Conservation (phyloP, 2,329 filamentous ascomycete genomes). For the Hirsutella minnesotensis region DNA sequence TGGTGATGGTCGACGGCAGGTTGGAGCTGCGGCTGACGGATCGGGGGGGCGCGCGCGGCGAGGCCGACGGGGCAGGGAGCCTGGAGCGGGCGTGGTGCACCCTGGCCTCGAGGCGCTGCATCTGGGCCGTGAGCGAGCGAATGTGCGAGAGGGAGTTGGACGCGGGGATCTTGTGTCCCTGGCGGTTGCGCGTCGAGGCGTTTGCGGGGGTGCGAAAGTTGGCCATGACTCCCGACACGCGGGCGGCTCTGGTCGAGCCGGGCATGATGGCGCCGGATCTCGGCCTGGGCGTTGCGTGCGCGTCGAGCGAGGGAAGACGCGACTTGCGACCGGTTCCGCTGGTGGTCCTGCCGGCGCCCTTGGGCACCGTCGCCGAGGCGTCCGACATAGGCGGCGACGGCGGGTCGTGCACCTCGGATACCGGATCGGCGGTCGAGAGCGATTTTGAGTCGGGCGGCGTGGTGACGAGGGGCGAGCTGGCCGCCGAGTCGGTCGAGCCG, state of each 20-base stretch:
- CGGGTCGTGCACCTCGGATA: slow-evolving; percentile 64
- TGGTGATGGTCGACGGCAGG: slow-evolving; percentile 43
- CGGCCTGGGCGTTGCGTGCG: slow-evolving; percentile 44
- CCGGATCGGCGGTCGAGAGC: slow-evolving; percentile 41
- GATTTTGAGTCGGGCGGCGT: slow-evolving; percentile 70
- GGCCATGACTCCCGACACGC: slow-evolving; percentile 35
- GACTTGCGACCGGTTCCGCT: slow-evolving; percentile 27
- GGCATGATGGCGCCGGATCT: slow-evolving; percentile 29
- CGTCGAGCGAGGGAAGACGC: slow-evolving; percentile 43
- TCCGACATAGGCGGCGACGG: slow-evolving; percentile 93
- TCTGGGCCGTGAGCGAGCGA: slow-evolving; percentile 85
- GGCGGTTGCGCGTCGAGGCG: slow-evolving; percentile 43
- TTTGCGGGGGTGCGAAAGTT: slow-evolving; percentile 32
- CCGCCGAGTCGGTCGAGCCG: slow-evolving; percentile 68
- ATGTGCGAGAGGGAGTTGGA: slow-evolving; percentile 81
- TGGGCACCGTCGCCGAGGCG: slow-evolving; percentile 51
- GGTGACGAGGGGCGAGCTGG: slow-evolving; percentile 79
- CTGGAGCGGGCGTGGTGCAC: slow-evolving; percentile 88
- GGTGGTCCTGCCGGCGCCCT: slow-evolving; percentile 20
- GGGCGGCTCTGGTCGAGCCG: slow-evolving; percentile 13
- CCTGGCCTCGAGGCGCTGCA: slow-evolving; percentile 89
- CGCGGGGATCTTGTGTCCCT: slow-evolving; percentile 38
- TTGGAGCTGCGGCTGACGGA: slow-evolving; percentile 8
- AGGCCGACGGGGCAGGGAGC: slow-evolving; percentile 69
- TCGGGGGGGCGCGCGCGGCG: slow-evolving; percentile 71